Percentiles rank a stretch among this genome's conserved stretches.
These are phyloP conservation scores for Penicillium pulvis DNA, from an alignment of 495 filamentous ascomycete genomes.

Conservation along the genomic window DNA sequence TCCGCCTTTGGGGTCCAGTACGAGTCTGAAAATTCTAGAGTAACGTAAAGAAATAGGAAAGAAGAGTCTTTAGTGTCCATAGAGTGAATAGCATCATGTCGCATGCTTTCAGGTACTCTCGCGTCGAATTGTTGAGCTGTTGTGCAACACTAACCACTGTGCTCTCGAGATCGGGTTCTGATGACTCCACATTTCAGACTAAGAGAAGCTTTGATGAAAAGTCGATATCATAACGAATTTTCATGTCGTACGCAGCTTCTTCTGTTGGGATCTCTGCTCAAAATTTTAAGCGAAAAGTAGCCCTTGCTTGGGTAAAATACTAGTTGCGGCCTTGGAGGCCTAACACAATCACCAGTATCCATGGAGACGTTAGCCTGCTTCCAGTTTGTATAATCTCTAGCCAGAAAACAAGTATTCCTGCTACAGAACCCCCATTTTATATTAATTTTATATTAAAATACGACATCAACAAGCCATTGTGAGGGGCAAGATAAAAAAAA, in stretches of 20 bases:
- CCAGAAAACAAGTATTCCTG: not conserved
- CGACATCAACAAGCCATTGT: constrained; percentile 1
- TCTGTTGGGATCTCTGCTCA: not conserved
- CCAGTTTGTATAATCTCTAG: not conserved
- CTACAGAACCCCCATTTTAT: not conserved
- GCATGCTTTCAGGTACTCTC: too few species aligned
- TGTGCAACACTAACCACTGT: not conserved
- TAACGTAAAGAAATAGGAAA: too few species aligned
- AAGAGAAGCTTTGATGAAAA: not conserved
- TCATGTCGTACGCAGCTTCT: not conserved
- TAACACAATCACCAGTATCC: not conserved
- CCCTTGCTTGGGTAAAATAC: too few species aligned
- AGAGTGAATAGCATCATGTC: too few species aligned
- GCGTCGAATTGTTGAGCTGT: too few species aligned
- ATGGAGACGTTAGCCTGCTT: not conserved
- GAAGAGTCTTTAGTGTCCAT: too few species aligned
- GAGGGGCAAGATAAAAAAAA: not conserved
- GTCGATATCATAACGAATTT: not conserved
- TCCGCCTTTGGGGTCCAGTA: not conserved
- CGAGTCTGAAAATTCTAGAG: too few species aligned
- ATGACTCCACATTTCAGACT: not conserved
- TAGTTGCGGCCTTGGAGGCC: not conserved
- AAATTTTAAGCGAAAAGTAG: too few species aligned
- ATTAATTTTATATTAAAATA: constrained; percentile 8
- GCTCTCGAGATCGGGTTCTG: not conserved